A percentile compares a stretch with the other conserved stretches of the same genome.
Conservation (phyloP, 2,329 filamentous ascomycete species). For the Cladosporium colombiae region DNA sequence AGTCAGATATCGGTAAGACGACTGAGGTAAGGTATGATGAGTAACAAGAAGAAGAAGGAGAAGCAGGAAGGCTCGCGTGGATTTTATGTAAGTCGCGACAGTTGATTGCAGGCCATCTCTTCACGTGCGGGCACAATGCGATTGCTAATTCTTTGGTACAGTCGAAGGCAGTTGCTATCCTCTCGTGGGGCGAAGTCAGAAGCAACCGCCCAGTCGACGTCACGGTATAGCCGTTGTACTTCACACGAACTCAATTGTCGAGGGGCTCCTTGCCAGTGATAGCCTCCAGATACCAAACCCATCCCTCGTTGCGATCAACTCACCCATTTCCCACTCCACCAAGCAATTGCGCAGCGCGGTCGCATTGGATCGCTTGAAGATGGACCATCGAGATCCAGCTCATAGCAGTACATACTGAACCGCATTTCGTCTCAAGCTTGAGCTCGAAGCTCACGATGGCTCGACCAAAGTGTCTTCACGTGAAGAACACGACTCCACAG, state of each 20-base stretch:
- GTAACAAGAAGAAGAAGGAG: not conserved
- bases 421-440: not conserved
- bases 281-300: not conserved
- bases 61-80: not conserved
- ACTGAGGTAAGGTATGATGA: not conserved
- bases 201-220: not conserved
- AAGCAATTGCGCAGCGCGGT: not conserved
- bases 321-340: not conserved
- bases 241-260: not conserved
- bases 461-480: not conserved
- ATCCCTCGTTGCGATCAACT: not conserved
- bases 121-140: not conserved
- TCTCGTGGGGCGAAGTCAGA: not conserved
- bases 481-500: not conserved
- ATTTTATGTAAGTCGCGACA: not conserved
- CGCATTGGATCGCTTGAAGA: not conserved
- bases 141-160: not conserved
- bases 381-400: not conserved
- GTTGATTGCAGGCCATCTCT: not conserved
- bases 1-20: not conserved
- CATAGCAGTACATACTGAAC: not conserved
- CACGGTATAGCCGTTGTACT: not conserved
- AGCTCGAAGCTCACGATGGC: not conserved
- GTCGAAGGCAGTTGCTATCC: not conserved
- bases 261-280: not conserved